phyloP scores from a whole-genome alignment of 108 stramenopile genomes.

The Skeletonema marinoi region DNA sequence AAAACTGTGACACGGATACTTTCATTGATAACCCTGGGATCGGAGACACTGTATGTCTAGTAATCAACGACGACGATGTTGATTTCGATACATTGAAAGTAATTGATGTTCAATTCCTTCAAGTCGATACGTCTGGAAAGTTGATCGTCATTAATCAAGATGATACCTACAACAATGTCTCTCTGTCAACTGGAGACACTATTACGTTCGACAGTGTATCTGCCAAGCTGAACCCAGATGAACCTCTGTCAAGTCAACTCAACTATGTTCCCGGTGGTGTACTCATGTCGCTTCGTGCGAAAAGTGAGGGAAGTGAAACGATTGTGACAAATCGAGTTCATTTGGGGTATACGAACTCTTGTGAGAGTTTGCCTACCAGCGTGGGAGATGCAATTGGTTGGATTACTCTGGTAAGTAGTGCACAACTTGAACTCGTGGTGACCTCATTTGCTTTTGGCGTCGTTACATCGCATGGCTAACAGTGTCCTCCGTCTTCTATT shows the following conservation, averaged over 20 bases:
- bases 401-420: conserved; percentile 6
- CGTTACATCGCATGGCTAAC: background rate
- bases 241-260: conserved; percentile 15
- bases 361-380: conserved; percentile 20
- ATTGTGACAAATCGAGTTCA: conserved; percentile 13
- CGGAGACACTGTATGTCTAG: conserved; percentile 10
- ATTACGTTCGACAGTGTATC: conserved; percentile 23
- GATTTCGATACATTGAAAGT: background rate
- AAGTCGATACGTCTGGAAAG: conserved; percentile 34
- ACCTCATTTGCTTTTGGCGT: background rate
- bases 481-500: background rate
- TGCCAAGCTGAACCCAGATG: conserved; percentile 9
- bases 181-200: conserved; percentile 19
- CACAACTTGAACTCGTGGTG: background rate
- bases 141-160: conserved; percentile 39
- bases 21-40: conserved; percentile 17
- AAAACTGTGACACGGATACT: conserved; percentile 11
- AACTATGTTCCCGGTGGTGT: conserved; percentile 27
- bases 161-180: conserved; percentile 16
- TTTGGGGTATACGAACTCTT: conserved; percentile 36
- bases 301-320: background rate
- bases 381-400: conserved; percentile 33
- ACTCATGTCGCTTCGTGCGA: conserved; percentile 10
- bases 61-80: background rate
- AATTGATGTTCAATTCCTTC: conserved; percentile 15